Evolutionary conservation across 331 rosid species (phyloP).

Genomic region (Dryas integrifolia): DNA sequence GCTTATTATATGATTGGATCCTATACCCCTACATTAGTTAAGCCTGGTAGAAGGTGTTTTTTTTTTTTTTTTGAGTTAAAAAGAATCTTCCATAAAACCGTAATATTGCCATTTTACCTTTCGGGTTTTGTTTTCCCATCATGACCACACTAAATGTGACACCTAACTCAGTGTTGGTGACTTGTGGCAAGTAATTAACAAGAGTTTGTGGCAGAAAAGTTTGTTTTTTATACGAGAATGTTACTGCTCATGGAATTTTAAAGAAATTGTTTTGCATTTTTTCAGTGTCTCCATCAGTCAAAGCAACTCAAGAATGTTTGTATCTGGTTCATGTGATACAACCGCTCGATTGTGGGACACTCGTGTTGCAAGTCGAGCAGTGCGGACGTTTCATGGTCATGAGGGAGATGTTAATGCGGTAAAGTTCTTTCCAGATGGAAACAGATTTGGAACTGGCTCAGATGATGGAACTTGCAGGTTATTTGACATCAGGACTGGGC

Average conservation of each 20-base stretch:
- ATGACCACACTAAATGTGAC: neutral
- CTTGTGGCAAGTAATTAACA: slow-evolving; percentile 8
- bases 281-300: slow-evolving; percentile 84
- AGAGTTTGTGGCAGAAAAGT: neutral
- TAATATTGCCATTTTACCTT: neutral
- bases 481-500: slow-evolving; percentile 92
- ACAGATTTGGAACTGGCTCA: slow-evolving; percentile 95
- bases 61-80: neutral
- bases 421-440: slow-evolving; percentile 93
- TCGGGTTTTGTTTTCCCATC: neutral
- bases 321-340: slow-evolving; percentile 91
- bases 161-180: neutral
- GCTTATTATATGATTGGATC: neutral
- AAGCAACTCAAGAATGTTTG: slow-evolving; percentile 70
- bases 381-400: slow-evolving; percentile 81
- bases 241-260: neutral
- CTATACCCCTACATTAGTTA: neutral
- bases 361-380: slow-evolving; percentile 98
- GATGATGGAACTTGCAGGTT: slow-evolving; percentile 92
- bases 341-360: slow-evolving; percentile 98
- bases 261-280: slow-evolving; percentile 19
- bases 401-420: slow-evolving; percentile 82
- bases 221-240: neutral
- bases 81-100: neutral
- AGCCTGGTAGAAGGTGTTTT: neutral